Percentiles rank a stretch among this genome's conserved stretches.
Evolutionary conservation across 2,329 filamentous ascomycete genomes (phyloP).

Genomic region (Ophiocordyceps polyrhachis-furcata): DNA sequence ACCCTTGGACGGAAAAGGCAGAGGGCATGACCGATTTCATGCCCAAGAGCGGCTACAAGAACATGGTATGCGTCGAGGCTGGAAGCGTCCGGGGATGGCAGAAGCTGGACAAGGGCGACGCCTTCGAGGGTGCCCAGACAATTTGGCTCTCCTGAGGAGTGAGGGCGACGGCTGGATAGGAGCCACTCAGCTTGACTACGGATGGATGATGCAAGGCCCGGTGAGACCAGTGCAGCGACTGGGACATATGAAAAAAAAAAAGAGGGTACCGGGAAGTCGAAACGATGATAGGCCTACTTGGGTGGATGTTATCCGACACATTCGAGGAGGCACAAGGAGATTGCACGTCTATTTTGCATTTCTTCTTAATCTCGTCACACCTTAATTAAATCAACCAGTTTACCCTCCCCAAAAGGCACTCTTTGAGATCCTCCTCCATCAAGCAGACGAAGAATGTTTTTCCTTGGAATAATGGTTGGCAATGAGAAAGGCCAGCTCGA

Average conservation of each 20-base stretch:
- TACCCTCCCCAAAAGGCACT: not conserved
- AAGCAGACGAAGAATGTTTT: constrained; percentile 6
- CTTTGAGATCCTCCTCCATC: not conserved
- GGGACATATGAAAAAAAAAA: not conserved
- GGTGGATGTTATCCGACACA: not conserved
- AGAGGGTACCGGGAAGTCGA: not conserved
- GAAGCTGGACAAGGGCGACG: constrained; percentile 62
- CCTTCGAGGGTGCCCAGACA: constrained; percentile 42
- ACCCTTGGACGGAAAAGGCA: constrained; percentile 81
- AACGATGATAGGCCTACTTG: not conserved
- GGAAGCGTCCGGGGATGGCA: constrained; percentile 70
- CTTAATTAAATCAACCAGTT: not conserved
- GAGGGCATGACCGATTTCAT: constrained; percentile 69
- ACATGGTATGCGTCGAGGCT: constrained; percentile 90
- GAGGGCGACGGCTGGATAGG: not conserved
- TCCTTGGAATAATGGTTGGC: constrained; percentile 52
- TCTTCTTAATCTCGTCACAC: not conserved
- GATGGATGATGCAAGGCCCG: not conserved
- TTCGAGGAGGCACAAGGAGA: not conserved
- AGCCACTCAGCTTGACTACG: not conserved
- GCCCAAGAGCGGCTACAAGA: constrained; percentile 76
- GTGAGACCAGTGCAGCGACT: not conserved
- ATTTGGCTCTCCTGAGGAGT: constrained; percentile 21
- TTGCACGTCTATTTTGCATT: not conserved
- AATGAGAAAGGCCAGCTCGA: constrained; percentile 86